phyloP scores from a whole-genome alignment of 2,329 filamentous ascomycete genomes.

The Monilinia aucupariae region DNA sequence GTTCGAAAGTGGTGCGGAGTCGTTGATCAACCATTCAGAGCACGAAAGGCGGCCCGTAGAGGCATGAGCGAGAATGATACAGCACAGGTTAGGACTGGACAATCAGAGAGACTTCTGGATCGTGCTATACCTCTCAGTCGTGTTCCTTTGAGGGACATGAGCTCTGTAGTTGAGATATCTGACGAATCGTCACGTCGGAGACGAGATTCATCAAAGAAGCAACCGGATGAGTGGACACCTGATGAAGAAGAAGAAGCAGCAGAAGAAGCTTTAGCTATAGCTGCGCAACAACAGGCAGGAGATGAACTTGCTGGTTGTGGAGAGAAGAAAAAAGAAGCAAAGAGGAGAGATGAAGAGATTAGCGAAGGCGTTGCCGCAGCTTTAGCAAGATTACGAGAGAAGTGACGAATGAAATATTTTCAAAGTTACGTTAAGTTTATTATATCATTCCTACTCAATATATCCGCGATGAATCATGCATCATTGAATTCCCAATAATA shows the following conservation, averaged over 20 bases:
- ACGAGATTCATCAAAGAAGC: conserved; percentile 19
- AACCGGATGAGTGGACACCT: conserved; percentile 39
- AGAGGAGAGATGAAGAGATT: conserved; percentile 41
- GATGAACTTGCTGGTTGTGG: conserved; percentile 27
- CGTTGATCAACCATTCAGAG: conserved; percentile 79
- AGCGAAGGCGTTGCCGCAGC: conserved; percentile 56
- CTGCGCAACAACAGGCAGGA: conserved; percentile 44
- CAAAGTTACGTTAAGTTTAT: no score
- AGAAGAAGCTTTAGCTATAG: conserved; percentile 46
- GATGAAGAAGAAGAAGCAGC: conserved; percentile 45
- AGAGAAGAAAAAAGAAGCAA: conserved; percentile 29
- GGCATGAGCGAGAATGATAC: conserved; percentile 34
- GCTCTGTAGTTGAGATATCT: conserved; percentile 11
- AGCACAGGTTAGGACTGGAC: conserved; percentile 19
- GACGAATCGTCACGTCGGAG: conserved; percentile 7
- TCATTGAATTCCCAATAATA: no score
- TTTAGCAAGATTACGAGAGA: conserved; percentile 46
- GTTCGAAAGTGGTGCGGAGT: conserved; percentile 78
- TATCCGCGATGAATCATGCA: no score
- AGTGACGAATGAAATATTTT: conserved; percentile 2
- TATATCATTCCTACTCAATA: no score
- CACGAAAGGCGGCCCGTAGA: conserved; percentile 61
- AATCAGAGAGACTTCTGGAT: conserved; percentile 38
- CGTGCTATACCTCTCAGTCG: conserved; percentile 34
- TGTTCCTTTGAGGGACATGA: conserved; percentile 30